Evolutionary conservation across 805 yeast species (phyloP), one percentile per base, ranked within the genome.

Genomic region (Millerozyma miso): DNA sequence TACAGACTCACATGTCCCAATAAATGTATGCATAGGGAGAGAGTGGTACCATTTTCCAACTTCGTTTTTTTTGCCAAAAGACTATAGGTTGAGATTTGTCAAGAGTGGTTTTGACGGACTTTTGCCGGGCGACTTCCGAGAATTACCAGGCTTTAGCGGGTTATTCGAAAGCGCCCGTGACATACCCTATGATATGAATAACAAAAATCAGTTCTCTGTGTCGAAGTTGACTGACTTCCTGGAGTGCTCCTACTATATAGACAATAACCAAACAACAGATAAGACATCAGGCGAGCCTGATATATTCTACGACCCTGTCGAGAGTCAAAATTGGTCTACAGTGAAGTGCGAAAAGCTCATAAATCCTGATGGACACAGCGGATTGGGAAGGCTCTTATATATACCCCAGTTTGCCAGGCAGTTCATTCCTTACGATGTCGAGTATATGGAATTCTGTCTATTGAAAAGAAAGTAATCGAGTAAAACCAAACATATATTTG

Each of bases 41-140:
- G 97, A 91, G 65, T 90, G 97, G 97, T 88, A 88, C 56, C 85
- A 91, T 56, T 90, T 70, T 62, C 97, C 98, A 7, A 81, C 86
- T 1, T 89, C 97, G 0, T 86, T 89, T 58, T 88, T 90, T 56
- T 65, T 91, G 18, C 82, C 86, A 3, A 74, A 77, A 3, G 68
- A 78, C 44, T 73, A 73, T 53, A 67, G 96, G 50, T 65, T 88
- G 18, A 69, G 70, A 52, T 91, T 88, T 60, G 79, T 86, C 7
- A 67, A 73, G 43, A 81, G 88, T 43, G 93, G 91, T 1, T 91
- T 90, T 62, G 79, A 83, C 58, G 97, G 97, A 0, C 67, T 90
- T 47, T 67, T 91, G 31, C 98, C 98, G 0, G 95, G 95, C 2
- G 93, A 88, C 53, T 91, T 90, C 56, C 54, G 59, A 3, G 95